Base-by-base conservation (phyloP, 768 basidiomycete species). In the Daedaleopsis sinensis region DNA sequence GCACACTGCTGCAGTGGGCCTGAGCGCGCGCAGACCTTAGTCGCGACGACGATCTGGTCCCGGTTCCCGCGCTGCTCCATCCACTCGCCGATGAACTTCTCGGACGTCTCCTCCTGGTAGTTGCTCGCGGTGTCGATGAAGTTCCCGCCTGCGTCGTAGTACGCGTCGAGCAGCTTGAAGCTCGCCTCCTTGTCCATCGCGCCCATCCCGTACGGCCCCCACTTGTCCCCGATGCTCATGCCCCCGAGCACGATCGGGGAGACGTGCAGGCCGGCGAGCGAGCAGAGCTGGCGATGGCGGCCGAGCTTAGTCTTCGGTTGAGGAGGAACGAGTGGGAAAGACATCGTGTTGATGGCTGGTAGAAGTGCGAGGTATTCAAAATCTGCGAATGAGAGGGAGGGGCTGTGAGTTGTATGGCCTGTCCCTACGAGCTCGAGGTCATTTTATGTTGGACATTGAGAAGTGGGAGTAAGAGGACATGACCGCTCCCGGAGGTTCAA, bases 81-180 rank as follows among this genome's bases (percentile, higher is more conserved):
- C 78, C 78, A 80, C 57, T 79, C 78, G n/a, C 78, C 79, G 51
- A 80, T 72, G 65, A 77, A 77, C 52, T 66, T 55, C 65, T 80
- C 78, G n/a, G 68, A 71, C 52, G 74, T 62, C 48, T 70, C 77
- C 52, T 74, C 67, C 66, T 76, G 73, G 54, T 77, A 79, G 61
- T 65, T 69, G 65, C 74, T 77, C 24, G 77, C 76, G 1, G 76
- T 77, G 52, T 74, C 72, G 50, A 74, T 70, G 49, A 74, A 71
- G 64, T 72, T 74, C 12, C 72, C 73, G 43, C 73, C 78, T 1
- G 70, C 69, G 37, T 76, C 72, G 32, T 72, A 74, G 55, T 66
- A 76, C 2, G 75, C 70, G 58, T 80, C 78, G 6, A 81, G 73
- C 18, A 79, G 71, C 68, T 76, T 68, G 66, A 78, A 78, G 15